A percentile compares a stretch with the other conserved stretches of the same genome.
Conservation (phyloP, 768 basidiomycete genomes). For the Leccinum uliginosum region DNA sequence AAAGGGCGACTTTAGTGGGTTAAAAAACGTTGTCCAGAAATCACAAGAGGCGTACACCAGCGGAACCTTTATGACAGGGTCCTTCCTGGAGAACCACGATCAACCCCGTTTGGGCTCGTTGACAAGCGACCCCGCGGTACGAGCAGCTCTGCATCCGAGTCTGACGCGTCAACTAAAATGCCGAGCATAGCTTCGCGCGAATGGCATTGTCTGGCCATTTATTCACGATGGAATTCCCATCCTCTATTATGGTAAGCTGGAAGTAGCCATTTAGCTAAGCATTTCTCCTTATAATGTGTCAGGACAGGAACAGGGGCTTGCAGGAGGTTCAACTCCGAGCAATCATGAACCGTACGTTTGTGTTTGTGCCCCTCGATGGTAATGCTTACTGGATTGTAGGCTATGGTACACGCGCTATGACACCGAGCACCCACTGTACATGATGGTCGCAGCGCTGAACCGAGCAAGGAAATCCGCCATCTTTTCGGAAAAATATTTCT, state of each 20-base stretch:
- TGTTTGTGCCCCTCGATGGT: not conserved
- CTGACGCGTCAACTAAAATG: not conserved
- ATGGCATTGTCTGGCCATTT: constrained; percentile 49
- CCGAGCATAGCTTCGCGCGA: constrained; percentile 34
- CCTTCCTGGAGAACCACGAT: constrained; percentile 55
- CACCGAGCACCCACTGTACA: constrained; percentile 45
- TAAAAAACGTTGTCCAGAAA: constrained; percentile 25
- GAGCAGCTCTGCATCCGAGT: constrained; percentile 5
- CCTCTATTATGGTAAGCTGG: constrained; percentile 41
- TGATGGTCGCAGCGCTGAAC: constrained; percentile 47
- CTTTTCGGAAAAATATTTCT: constrained; percentile 37
- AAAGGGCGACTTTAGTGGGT: constrained; percentile 30
- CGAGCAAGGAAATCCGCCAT: constrained; percentile 50
- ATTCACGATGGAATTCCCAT: constrained; percentile 49
- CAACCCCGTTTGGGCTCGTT: constrained; percentile 44
- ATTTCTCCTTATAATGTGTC: not conserved
- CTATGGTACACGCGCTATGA: constrained; percentile 59
- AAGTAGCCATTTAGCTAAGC: not conserved
- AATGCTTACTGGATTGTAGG: constrained; percentile 29
- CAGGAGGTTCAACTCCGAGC: constrained; percentile 39
- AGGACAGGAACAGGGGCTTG: constrained; percentile 50
- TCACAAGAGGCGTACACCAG: constrained; percentile 37
- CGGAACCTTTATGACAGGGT: constrained; percentile 39
- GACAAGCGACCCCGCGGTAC: constrained; percentile 39
- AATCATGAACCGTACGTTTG: constrained; percentile 48